phyloP scores from a whole-genome alignment of 371 early-diverging fungal genomes.

The Mycotypha africana region DNA sequence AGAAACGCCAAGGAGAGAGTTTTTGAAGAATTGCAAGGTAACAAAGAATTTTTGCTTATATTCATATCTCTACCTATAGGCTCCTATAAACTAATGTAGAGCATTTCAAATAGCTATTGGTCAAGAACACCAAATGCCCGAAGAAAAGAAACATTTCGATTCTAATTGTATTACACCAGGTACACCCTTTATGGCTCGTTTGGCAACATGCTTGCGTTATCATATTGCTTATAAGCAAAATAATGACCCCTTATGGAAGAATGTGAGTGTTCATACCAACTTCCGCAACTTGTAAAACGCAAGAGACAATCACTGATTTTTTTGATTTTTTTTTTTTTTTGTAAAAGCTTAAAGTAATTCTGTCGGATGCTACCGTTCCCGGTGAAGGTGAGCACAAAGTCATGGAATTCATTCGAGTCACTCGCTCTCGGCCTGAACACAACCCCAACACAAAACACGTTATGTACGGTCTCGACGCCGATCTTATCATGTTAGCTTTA shows the following conservation, averaged over 20 bases:
- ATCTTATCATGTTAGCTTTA: slow-evolving; percentile 99
- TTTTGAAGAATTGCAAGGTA: slow-evolving; percentile 58
- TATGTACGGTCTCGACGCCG: slow-evolving; percentile 99
- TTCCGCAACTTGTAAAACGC: too few relatives aligned
- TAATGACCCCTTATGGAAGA: slow-evolving; percentile 87
- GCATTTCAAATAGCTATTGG: slow-evolving; percentile 49
- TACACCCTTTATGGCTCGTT: slow-evolving; percentile 96
- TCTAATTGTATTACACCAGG: slow-evolving; percentile 99
- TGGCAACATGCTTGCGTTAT: slow-evolving; percentile 84
- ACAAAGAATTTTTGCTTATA: not conserved
- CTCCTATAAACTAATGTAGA: not conserved
- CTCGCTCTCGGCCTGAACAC: slow-evolving; percentile 71
- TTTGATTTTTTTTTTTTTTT: slow-evolving; percentile 1
- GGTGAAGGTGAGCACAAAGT: slow-evolving; percentile 99
- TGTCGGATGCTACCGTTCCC: slow-evolving; percentile 95
- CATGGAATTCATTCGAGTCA: slow-evolving; percentile 95
- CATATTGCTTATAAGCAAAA: slow-evolving; percentile 89
- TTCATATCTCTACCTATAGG: not conserved
- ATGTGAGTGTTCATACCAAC: slow-evolving; percentile 58
- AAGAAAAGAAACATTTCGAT: slow-evolving; percentile 81
- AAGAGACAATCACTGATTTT: not conserved
- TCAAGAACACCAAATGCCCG: slow-evolving; percentile 43
- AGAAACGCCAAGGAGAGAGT: slow-evolving; percentile 69
- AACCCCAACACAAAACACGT: slow-evolving; percentile 91
- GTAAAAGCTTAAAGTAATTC: slow-evolving; percentile 77